Base-by-base conservation (phyloP, 2,329 filamentous ascomycete genomes). In the Trichophaea hybrida region DNA sequence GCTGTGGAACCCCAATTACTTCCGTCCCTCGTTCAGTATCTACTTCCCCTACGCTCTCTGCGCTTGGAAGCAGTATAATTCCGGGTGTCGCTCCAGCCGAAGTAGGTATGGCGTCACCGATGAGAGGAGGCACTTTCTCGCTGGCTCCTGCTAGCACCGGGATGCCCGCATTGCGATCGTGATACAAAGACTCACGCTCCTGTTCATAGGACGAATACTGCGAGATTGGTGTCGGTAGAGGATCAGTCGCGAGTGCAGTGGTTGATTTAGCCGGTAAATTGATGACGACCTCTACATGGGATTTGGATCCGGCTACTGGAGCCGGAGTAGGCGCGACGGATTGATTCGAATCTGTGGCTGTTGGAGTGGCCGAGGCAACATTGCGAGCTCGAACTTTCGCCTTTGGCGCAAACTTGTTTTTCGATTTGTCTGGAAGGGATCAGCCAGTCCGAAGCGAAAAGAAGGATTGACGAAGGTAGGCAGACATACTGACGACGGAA, bases 351-450 rank as follows among this genome's bases (percentile, higher is more conserved):
- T 59, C 35, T 44, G 49, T 35, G 51, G 37, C 43, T 37, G 67
- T n/a, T n/a, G 50, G 13, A 13, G 50, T 53, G 32, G 31, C 24
- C n/a, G 50, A 53, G 8, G 50, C 50, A 35, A 37, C 70, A 49
- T 69, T 70, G 54, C 75, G 73, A 34, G 75, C 71, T 55, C 75
- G 73, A 44, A 71, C 71, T 34, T 72, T 70, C 52, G 71, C 74
- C 65, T 77, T 77, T 43, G 76, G 76, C 4, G 74, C 74, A 60
- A 76, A 73, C 66, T 74, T 75, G 66, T 74, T 76, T 68, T 73
- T 73, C 15, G 73, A 72, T 59, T 73, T 72, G 62, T 74, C 72
- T 71, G 59, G 31, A 40, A 5, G 24, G 15, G 34, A 49, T 24
- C 24, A 24, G 24, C 24, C 24, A 24, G 24, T 24, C 24, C 24